Conservation (phyloP, 1,284 basidiomycete species). For the Cutaneotrichosporon cutaneum region DNA sequence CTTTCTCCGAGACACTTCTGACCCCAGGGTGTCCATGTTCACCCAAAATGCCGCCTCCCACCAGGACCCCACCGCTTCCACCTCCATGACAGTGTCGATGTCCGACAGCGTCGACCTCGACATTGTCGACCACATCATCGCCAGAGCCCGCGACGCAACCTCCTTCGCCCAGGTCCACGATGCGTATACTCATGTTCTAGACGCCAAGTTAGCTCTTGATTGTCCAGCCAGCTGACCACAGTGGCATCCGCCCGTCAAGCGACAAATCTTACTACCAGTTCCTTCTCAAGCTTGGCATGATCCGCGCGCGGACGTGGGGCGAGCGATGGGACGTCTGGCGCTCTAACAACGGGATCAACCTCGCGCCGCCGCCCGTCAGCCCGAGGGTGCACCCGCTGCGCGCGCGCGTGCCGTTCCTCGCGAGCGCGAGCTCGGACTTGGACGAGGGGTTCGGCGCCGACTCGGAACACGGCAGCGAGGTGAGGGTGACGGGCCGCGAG, state of each 20-base stretch:
- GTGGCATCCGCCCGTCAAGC: conserved; percentile 37
- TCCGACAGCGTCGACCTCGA: conserved; percentile 43
- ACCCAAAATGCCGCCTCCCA: conserved; percentile 26
- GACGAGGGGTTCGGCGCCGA: conserved; percentile 39
- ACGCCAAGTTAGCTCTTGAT: conserved; percentile 34
- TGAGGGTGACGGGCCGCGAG: conserved; percentile 6
- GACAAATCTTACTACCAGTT: conserved; percentile 51
- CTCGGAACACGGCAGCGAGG: conserved; percentile 14
- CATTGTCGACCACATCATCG: conserved; percentile 45
- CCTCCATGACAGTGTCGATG: conserved; percentile 25
- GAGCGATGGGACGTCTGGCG: conserved; percentile 49
- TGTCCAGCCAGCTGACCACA: conserved; percentile 19
- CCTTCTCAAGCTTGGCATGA: conserved; percentile 49
- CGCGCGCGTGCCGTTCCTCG: conserved; percentile 43
- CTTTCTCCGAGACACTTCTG: not conserved
- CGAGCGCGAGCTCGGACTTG: conserved; percentile 45
- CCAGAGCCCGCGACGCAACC: conserved; percentile 38
- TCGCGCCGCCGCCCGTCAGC: not conserved
- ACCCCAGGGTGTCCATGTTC: conserved; percentile 21
- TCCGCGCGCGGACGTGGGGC: conserved; percentile 49
- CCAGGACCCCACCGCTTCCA: conserved; percentile 17
- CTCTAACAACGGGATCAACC: conserved; percentile 9
- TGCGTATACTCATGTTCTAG: conserved; percentile 40
- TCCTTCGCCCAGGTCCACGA: conserved; percentile 43
- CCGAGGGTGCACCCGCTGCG: conserved; percentile 17